Evolutionary conservation across 306 rosid genomes (phyloP).

Genomic region (Astragalus glycyphyllos): DNA sequence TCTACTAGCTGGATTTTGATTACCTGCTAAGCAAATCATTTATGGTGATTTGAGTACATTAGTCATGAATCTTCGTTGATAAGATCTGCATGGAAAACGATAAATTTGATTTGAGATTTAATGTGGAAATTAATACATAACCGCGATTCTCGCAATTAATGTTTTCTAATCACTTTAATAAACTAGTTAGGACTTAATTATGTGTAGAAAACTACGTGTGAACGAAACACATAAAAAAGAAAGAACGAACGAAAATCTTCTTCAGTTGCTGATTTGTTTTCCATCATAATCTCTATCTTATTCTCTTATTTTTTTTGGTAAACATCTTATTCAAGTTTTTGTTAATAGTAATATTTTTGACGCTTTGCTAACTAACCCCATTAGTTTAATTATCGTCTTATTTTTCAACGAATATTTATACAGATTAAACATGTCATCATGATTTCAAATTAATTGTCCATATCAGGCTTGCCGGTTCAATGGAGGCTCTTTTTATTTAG

Average conservation of each 20-base stretch:
- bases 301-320: background rate
- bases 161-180: constrained; percentile 52
- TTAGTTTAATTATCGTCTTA: constrained; percentile 21
- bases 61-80: constrained; percentile 42
- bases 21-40: constrained; percentile 41
- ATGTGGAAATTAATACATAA: constrained; percentile 25
- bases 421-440: background rate
- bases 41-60: constrained; percentile 26
- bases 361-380: constrained; percentile 30
- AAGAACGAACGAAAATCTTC: constrained; percentile 13
- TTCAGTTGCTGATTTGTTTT: constrained; percentile 8
- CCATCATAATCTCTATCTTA: constrained; percentile 15
- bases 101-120: constrained; percentile 48
- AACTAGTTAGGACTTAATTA: no score
- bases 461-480: constrained; percentile 18
- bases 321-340: background rate
- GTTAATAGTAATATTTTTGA: background rate
- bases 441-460: constrained; percentile 39
- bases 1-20: constrained; percentile 40
- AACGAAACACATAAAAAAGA: background rate
- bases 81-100: constrained; percentile 63
- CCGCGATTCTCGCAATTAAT: constrained; percentile 77
- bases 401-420: background rate
- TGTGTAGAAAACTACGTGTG: constrained; percentile 8
- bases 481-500: constrained; percentile 25